Percentiles rank a stretch among this genome's conserved stretches.
phyloP scores from a whole-genome alignment of 2,329 filamentous ascomycete genomes.

The Cercospora canescens region DNA sequence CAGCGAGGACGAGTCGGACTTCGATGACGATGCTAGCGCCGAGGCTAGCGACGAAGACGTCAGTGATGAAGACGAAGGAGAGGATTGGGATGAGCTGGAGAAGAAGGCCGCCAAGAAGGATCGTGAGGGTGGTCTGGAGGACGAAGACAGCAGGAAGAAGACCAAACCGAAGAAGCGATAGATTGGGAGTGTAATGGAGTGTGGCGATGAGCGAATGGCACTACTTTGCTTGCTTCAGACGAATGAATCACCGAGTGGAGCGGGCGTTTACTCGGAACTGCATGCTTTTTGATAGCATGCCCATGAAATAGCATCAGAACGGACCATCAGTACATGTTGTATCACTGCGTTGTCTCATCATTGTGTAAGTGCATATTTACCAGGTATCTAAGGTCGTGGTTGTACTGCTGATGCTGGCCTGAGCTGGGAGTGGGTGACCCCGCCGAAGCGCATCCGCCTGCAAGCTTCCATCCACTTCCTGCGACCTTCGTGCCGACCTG shows the following conservation, averaged over 20 bases:
- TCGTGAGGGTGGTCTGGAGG: conserved; percentile 54
- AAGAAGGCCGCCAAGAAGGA: conserved; percentile 73
- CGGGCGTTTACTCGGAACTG: background rate
- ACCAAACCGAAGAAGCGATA: conserved; percentile 30
- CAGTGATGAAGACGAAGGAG: conserved; percentile 65
- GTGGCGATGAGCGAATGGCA: background rate
- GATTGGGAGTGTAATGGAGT: background rate
- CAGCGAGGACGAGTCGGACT: conserved; percentile 88
- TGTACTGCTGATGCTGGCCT: background rate
- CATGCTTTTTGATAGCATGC: background rate
- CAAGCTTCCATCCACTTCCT: background rate
- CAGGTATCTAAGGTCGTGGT: background rate
- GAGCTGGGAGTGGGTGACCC: background rate
- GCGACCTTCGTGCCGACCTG: background rate
- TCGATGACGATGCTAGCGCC: conserved; percentile 83
- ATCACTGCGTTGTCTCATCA: background rate
- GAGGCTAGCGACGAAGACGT: conserved; percentile 74
- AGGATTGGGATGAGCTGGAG: conserved; percentile 92
- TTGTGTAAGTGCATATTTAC: too few relatives aligned
- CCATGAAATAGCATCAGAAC: background rate
- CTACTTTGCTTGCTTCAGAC: background rate
- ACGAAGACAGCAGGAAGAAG: conserved; percentile 66
- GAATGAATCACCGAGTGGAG: background rate
- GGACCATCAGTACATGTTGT: background rate
- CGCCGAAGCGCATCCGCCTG: background rate